Percentiles rank a stretch among this genome's conserved stretches.
Conservation (phyloP, 1,284 basidiomycete species). For the Trichosporon asahii region DNA sequence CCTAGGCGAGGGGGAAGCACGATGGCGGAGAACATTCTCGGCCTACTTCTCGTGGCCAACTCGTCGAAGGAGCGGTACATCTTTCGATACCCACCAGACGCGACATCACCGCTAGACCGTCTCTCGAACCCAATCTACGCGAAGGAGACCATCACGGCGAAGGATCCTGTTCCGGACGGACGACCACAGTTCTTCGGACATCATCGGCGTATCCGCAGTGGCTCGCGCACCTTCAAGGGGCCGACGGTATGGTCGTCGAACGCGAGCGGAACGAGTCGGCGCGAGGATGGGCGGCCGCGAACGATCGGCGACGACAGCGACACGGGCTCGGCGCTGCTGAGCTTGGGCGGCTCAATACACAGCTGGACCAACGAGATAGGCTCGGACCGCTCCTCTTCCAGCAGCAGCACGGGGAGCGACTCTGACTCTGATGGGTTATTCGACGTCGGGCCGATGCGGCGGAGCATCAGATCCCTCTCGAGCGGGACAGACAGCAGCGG, state of each 20-base stretch:
- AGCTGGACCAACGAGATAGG: neutral
- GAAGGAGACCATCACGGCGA: constrained; percentile 41
- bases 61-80: constrained; percentile 41
- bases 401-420: constrained; percentile 15
- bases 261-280: constrained; percentile 2
- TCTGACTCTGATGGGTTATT: constrained; percentile 26
- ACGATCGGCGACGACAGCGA: neutral
- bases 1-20: neutral
- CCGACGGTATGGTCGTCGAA: constrained; percentile 13
- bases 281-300: neutral
- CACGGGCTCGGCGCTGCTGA: neutral
- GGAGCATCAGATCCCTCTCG: constrained; percentile 4
- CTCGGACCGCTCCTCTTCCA: neutral
- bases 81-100: constrained; percentile 48
- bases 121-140: constrained; percentile 47
- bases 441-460: constrained; percentile 13
- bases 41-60: constrained; percentile 45
- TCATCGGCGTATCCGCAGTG: neutral
- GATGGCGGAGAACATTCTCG: constrained; percentile 50
- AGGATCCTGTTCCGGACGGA: constrained; percentile 28
- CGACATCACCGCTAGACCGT: constrained; percentile 41
- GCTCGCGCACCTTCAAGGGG: neutral
- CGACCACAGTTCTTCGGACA: constrained; percentile 15
- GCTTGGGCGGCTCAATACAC: neutral
- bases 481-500: constrained; percentile 5